A percentile compares a stretch with the other conserved stretches of the same genome.
Evolutionary conservation across 2,329 filamentous ascomycete species (phyloP).

Genomic region (Penicillium sp.): DNA sequence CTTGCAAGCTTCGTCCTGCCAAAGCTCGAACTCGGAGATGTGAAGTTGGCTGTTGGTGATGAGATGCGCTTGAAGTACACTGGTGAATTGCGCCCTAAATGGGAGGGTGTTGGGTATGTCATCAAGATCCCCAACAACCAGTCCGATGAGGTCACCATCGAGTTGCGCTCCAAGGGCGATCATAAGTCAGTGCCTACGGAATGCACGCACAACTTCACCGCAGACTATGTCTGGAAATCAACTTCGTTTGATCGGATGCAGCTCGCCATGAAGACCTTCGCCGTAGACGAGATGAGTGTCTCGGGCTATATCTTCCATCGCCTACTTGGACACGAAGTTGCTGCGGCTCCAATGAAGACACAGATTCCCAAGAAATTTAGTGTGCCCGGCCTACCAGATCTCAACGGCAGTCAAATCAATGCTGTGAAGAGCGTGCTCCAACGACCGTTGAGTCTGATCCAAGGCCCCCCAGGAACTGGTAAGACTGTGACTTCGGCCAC

Average conservation of each 20-base stretch:
- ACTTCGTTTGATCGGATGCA: constrained; percentile 99
- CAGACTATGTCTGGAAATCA: constrained; percentile 99
- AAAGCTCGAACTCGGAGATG: constrained; percentile 95
- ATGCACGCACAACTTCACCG: constrained; percentile 95
- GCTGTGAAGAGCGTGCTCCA: constrained; percentile 94
- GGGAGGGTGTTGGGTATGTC: constrained; percentile 98
- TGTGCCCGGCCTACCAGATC: constrained; percentile 86
- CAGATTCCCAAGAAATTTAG: constrained; percentile 95
- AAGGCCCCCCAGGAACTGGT: constrained; percentile 93
- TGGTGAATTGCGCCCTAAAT: constrained; percentile 83
- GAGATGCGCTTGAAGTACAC: constrained; percentile 98
- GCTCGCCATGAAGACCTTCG: constrained; percentile 98
- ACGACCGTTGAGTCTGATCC: constrained; percentile 90
- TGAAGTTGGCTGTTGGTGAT: constrained; percentile 95
- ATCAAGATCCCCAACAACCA: constrained; percentile 99
- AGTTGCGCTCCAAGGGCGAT: constrained; percentile 88
- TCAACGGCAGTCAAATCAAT: constrained; percentile 93
- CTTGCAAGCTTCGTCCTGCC: constrained; percentile 92
- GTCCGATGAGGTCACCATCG: constrained; percentile 94
- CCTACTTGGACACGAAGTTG: constrained; percentile 90
- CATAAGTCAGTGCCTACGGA: constrained; percentile 96
- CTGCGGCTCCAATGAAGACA: constrained; percentile 90
- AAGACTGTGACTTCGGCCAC: constrained; percentile 99
- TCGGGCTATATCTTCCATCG: constrained; percentile 99
- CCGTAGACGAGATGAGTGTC: constrained; percentile 95